Evolutionary conservation across 371 early-diverging fungal species (phyloP).

Genomic region (Smittium mucronatum): DNA sequence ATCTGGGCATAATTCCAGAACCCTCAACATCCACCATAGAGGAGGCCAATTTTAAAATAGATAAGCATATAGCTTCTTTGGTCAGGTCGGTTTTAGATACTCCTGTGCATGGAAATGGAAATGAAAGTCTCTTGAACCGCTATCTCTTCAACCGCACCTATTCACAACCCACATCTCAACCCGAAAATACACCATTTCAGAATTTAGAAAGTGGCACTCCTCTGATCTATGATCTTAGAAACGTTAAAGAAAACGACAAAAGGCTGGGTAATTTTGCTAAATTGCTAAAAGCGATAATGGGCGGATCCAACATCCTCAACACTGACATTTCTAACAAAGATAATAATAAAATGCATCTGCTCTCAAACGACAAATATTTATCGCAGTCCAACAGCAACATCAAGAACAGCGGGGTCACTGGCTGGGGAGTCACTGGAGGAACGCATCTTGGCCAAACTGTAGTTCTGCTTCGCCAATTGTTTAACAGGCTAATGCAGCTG

Average conservation of each 20-base stretch:
- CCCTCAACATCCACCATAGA: neutral
- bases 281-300: neutral
- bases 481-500: constrained; percentile 28
- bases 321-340: neutral
- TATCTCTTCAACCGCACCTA: neutral
- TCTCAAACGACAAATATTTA: neutral
- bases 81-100: constrained; percentile 2
- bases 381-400: constrained; percentile 2
- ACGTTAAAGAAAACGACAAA: neutral
- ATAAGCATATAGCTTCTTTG: neutral
- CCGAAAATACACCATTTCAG: neutral
- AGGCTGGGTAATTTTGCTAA: constrained; percentile 8
- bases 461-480: constrained; percentile 21
- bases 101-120: neutral
- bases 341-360: neutral
- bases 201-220: neutral
- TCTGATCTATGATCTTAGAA: neutral
- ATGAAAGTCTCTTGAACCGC: neutral
- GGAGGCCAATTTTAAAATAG: constrained; percentile 6
- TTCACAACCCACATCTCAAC: neutral
- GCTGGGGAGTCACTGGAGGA: constrained; percentile 13
- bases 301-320: neutral
- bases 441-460: constrained; percentile 21
- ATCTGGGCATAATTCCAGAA: constrained; percentile 1
- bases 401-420: constrained; percentile 3